phyloP scores from a whole-genome alignment of 768 basidiomycete species.

The Filobasidium floriforme region DNA sequence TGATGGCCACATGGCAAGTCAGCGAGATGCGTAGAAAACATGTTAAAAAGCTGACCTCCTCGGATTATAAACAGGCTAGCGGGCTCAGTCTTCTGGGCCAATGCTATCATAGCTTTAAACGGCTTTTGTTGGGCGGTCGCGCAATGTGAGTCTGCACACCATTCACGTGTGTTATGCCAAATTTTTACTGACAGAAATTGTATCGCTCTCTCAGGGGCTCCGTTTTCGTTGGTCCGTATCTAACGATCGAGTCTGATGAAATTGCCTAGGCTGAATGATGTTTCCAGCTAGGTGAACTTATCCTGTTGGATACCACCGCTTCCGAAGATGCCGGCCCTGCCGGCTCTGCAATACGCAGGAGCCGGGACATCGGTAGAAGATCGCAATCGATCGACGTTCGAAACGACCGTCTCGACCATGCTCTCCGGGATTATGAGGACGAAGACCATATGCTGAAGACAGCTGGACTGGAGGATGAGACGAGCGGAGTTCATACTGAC shows the following conservation, averaged over 20 bases:
- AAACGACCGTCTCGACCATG: not conserved
- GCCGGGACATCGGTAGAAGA: not conserved
- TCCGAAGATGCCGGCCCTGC: not conserved
- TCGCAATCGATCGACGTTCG: constrained; percentile 11
- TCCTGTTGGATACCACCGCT: constrained; percentile 52
- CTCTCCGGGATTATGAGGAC: constrained; percentile 16
- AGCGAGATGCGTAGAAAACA: not conserved
- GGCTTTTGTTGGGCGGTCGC: constrained; percentile 91
- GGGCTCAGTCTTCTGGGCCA: constrained; percentile 62
- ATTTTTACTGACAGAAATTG: not conserved
- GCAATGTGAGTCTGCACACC: constrained; percentile 52
- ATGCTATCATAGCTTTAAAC: constrained; percentile 63
- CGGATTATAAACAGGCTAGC: constrained; percentile 54
- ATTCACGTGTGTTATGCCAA: not conserved
- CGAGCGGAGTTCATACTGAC: constrained; percentile 33
- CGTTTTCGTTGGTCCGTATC: constrained; percentile 58
- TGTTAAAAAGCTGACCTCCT: not conserved
- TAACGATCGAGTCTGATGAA: not conserved
- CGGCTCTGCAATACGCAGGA: not conserved
- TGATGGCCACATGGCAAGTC: constrained; percentile 76
- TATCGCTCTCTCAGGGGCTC: constrained; percentile 52
- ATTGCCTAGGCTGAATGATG: not conserved
- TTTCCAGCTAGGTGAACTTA: constrained; percentile 70
- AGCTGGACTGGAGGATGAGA: constrained; percentile 24
- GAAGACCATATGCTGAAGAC: constrained; percentile 20